Base-by-base conservation (phyloP, 2,329 filamentous ascomycete genomes). In the Scytalidium lignicola region DNA sequence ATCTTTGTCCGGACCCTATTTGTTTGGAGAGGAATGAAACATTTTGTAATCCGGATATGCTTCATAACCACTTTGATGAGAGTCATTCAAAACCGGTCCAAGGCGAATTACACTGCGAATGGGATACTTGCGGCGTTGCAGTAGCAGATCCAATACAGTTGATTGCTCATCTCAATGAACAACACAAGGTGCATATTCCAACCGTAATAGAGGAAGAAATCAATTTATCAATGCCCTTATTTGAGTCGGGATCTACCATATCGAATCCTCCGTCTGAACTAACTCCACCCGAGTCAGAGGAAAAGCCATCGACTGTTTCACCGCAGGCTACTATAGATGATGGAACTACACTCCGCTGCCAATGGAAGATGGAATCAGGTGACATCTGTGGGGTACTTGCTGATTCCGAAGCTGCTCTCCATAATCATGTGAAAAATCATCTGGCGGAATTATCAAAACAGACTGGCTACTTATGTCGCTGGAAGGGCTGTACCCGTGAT, bases 371-470 rank as follows among this genome's bases (percentile, higher is more conserved):
- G 6, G 21, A 29, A 5, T 23, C 41, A 17, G 41, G 39, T 8
- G 22, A 32, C n/a, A 19, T 51, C 22, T 62, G 62, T 48, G 53
- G 55, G 21, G 45, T 28, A 13, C 5, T 23, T 28, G 15, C 40
- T 37, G 45, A 44, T 18, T 56, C 55, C 10, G 57, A 76, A 15
- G 70, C 75, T 43, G 70, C 73, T 3, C 68, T 85, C 28, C 80
- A 83, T 56, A 65, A 69, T 18, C 81, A 85, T 59, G 73, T 79
- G 51, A 74, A 75, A 19, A 63, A 64, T 2, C 81, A 84, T 59
- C 67, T 79, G 23, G 71, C 70, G 48, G 53, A 61, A 7, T 60
- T 78, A 42, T 67, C 67, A 41, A 76, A 76, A 52, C 65, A 66
- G 3, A 60, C 66, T 13, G 76, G 76, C 2, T 81, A 76, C 50